Percentiles rank a stretch among this genome's conserved stretches.
Evolutionary conservation across 2,329 filamentous ascomycete genomes (phyloP).

Genomic region (Trichophyton rubrum): DNA sequence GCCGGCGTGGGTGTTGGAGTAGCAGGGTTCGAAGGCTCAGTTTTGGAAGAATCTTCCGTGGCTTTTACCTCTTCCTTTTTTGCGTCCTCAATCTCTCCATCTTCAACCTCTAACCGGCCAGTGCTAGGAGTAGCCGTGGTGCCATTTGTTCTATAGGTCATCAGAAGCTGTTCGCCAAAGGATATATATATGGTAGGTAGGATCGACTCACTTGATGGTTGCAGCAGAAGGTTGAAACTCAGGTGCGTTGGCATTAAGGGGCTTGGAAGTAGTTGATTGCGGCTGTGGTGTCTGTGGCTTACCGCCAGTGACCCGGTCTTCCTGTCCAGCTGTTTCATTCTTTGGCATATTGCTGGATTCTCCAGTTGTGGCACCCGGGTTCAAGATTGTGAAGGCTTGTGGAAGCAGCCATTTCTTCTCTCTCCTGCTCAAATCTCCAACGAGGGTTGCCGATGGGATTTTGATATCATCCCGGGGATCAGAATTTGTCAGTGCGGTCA

Average conservation of each 20-base stretch:
- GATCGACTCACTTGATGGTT: constrained; percentile 25
- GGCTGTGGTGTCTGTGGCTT: constrained; percentile 14
- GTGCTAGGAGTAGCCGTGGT: constrained; percentile 16
- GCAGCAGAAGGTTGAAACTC: constrained; percentile 28
- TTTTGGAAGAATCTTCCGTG: background rate
- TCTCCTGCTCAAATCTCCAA: constrained; percentile 36
- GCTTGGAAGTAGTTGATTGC: constrained; percentile 23
- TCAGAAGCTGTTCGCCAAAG: constrained; percentile 15
- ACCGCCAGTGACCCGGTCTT: background rate
- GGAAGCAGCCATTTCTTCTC: constrained; percentile 40
- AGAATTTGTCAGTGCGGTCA: constrained; percentile 34
- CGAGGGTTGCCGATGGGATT: constrained; percentile 38
- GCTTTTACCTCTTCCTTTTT: constrained; percentile 26
- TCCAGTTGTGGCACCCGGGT: constrained; percentile 1
- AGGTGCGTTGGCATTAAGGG: constrained; percentile 30
- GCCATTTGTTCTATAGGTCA: constrained; percentile 20
- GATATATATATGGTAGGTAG: background rate
- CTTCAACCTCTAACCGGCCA: constrained; percentile 30
- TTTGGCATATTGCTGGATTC: constrained; percentile 4
- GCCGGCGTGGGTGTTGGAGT: background rate
- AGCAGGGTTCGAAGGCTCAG: background rate
- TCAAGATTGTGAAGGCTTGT: constrained; percentile 33
- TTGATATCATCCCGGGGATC: constrained; percentile 37
- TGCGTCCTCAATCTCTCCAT: constrained; percentile 36
- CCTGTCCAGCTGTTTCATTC: background rate